Base-by-base conservation (phyloP, 805 yeast genomes). In the Saccharomycopsis babjevae region DNA sequence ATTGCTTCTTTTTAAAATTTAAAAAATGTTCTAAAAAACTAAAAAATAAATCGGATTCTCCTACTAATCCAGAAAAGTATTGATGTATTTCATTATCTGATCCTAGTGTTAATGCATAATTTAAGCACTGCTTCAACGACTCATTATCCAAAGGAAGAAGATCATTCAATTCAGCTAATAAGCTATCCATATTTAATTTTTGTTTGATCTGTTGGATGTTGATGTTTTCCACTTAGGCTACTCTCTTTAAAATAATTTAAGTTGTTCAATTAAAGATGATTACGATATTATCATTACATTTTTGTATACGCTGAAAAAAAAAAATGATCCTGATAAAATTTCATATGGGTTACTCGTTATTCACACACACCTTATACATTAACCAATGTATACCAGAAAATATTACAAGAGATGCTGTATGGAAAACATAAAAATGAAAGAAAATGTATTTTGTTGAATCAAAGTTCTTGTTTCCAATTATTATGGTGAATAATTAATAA, bases 71-170 rank as follows among this genome's bases (percentile, higher is more conserved):
- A 15, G 79, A 68, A 67, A 85, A 80, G 69, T 86, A 85, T 28
- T 72, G 74, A 22, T 77, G 75, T 8, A 83, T 77, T 15, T 76
- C 82, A 3, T 76, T 75, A 58, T 82, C 79, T 0, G 79, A 69
- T 7, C 76, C 75, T 25, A 83, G 71, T 10, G 76, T 68, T 13
- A 78, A 67, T 0, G 84, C 81, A 66, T 84, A 82, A 13, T 78
- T 79, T 5, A 85, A 74, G 74, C 84, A 77, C 66, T 84, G 85
- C 13, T 68, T 66, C 38, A 83, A 71, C 0, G 86, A 74, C 8
- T 82, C 86, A 16, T 75, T 73, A 64, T 85, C 90, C 50, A 85
- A 69, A 0, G 89, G 89, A 18, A 85, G 66, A 1, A 84, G 70
- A 18, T 74, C 64, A 4, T 50, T 56, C 38, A 71, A 62, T 28